phyloP scores from a whole-genome alignment of 78 protist species.

The Dictyostelium purpureum region DNA sequence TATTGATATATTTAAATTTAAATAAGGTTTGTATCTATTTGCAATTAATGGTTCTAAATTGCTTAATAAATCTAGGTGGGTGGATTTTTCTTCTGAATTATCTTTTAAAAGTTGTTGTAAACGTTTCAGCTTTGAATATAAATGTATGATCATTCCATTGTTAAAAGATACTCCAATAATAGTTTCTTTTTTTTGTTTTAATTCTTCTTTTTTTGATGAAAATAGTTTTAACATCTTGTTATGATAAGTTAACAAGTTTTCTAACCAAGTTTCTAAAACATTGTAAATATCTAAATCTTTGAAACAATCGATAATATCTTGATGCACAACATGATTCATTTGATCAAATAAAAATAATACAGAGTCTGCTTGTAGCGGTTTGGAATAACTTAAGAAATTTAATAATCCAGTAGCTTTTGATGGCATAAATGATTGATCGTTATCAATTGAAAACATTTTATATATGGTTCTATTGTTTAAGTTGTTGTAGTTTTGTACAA shows the following conservation, averaged over 20 bases:
- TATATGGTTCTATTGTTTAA: neutral
- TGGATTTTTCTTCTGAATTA: neutral
- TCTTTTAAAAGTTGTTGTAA: neutral
- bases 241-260: neutral
- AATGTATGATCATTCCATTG: neutral
- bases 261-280: neutral
- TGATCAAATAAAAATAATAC: neutral
- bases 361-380: neutral
- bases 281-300: neutral
- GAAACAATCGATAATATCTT: neutral
- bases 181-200: neutral
- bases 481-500: neutral
- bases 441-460: neutral
- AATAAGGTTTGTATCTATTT: neutral
- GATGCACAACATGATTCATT: neutral
- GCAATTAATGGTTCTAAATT: slow-evolving; percentile 2
- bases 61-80: neutral
- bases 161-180: neutral
- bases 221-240: neutral
- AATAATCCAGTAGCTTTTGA: neutral
- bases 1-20: too few species aligned
- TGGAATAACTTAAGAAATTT: neutral
- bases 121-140: neutral
- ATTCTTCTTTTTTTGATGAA: neutral
- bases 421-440: slow-evolving; percentile 8